Percentiles rank a stretch among this genome's conserved stretches.
These are phyloP conservation scores for Hansenula lynferdii DNA, from an alignment of 1,139 yeast genomes.

Conservation along the genomic window DNA sequence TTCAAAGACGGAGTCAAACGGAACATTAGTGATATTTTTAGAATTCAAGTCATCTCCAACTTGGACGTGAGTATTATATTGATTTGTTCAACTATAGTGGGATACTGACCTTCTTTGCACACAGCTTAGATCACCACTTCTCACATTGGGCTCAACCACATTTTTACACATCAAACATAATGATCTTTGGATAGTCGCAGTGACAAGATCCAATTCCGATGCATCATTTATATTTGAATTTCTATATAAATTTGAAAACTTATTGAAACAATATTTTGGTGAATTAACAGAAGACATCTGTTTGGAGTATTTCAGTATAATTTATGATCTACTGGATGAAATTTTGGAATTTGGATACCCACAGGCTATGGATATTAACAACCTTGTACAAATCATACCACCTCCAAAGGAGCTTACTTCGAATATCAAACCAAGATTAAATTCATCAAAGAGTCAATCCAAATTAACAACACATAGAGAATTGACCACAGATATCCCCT, in stretches of 20 bases:
- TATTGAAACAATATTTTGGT: slow-evolving; percentile 32
- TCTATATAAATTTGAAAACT: slow-evolving; percentile 53
- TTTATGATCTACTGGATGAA: slow-evolving; percentile 78
- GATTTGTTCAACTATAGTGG: background rate
- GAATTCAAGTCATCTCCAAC: slow-evolving; percentile 80
- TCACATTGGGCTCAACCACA: slow-evolving; percentile 90
- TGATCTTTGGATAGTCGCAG: slow-evolving; percentile 77
- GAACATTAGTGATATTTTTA: slow-evolving; percentile 83
- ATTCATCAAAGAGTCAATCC: background rate
- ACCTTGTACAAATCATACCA: slow-evolving; percentile 34
- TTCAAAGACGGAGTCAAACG: slow-evolving; percentile 65
- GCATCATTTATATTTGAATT: slow-evolving; percentile 79
- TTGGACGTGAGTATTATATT: slow-evolving; percentile 32
- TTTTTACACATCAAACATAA: slow-evolving; percentile 75
- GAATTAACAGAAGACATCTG: slow-evolving; percentile 39
- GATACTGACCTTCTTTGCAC: background rate
- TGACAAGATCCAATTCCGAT: slow-evolving; percentile 84
- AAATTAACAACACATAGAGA: background rate
- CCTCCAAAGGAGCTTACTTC: slow-evolving; percentile 4
- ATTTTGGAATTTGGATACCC: slow-evolving; percentile 82
- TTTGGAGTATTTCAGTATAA: slow-evolving; percentile 56
- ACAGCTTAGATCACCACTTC: slow-evolving; percentile 71
- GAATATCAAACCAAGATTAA: no score
- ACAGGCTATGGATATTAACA: slow-evolving; percentile 55
- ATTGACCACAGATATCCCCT: slow-evolving; percentile 38